Conservation (phyloP, 495 filamentous ascomycete genomes). For the Cercophora newfieldiana region DNA sequence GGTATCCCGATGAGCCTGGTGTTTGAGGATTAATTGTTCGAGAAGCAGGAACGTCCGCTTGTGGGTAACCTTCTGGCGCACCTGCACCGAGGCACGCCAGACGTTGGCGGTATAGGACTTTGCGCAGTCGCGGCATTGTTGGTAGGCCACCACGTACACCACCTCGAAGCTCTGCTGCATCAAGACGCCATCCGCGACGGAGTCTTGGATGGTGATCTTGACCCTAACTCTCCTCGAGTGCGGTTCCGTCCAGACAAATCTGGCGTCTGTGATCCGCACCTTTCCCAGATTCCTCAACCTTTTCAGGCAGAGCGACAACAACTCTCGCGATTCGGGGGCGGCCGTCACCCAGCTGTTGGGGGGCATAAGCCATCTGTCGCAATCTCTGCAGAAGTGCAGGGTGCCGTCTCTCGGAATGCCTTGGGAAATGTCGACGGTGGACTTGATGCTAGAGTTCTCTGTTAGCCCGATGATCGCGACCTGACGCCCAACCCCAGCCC, state of each 20-base stretch:
- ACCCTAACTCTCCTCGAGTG: slow-evolving; percentile 88
- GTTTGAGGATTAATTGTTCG: slow-evolving; percentile 94
- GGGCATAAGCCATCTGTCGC: slow-evolving; percentile 90
- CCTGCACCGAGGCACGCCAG: slow-evolving; percentile 61
- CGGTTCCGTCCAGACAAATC: slow-evolving; percentile 97
- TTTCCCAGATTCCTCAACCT: slow-evolving; percentile 78
- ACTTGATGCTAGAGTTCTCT: slow-evolving; percentile 59
- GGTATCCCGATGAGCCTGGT: slow-evolving; percentile 86
- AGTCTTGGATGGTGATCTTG: slow-evolving; percentile 85
- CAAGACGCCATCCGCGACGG: slow-evolving; percentile 70
- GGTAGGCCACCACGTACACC: slow-evolving; percentile 80
- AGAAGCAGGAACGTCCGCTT: slow-evolving; percentile 97
- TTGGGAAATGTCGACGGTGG: slow-evolving; percentile 89
- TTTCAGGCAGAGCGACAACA: slow-evolving; percentile 84
- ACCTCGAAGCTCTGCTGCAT: slow-evolving; percentile 95
- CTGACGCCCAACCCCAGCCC: background rate
- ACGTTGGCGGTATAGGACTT: slow-evolving; percentile 96
- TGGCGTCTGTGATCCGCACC: slow-evolving; percentile 90
- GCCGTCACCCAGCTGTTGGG: slow-evolving; percentile 83
- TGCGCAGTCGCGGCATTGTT: slow-evolving; percentile 88
- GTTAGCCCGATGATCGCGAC: background rate
- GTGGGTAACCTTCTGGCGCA: slow-evolving; percentile 94
- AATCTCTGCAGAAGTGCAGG: slow-evolving; percentile 84
- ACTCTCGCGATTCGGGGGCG: slow-evolving; percentile 78
- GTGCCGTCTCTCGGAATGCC: slow-evolving; percentile 85